These are phyloP conservation scores for Neonectria magnoliae DNA, from an alignment of 2,329 filamentous ascomycete genomes.

Conservation along the genomic window DNA sequence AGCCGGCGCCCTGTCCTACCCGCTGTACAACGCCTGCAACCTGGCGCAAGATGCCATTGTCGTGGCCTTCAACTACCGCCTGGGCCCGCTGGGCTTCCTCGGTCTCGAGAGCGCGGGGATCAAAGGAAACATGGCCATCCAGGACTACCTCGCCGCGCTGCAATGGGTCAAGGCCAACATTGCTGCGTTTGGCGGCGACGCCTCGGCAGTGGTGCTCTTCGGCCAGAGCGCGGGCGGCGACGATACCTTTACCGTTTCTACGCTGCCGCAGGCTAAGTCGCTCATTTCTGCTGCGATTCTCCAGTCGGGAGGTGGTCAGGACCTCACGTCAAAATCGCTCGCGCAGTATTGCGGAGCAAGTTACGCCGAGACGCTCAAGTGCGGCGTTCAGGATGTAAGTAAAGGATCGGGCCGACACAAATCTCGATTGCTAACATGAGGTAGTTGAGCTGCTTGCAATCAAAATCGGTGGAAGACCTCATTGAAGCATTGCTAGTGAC, in stretches of 20 bases:
- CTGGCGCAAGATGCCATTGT: slow-evolving; percentile 43
- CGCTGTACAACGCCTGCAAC: slow-evolving; percentile 33
- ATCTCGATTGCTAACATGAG: background rate
- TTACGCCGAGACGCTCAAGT: slow-evolving; percentile 26
- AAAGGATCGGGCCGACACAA: too few species aligned
- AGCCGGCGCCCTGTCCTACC: slow-evolving; percentile 20
- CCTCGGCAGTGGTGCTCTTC: slow-evolving; percentile 50
- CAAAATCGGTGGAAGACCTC: slow-evolving; percentile 18
- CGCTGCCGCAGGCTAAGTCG: slow-evolving; percentile 17
- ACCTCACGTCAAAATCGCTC: slow-evolving; percentile 6
- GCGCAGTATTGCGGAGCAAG: slow-evolving; percentile 24
- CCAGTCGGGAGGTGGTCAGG: slow-evolving; percentile 28
- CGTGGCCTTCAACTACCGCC: slow-evolving; percentile 31
- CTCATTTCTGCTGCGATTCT: slow-evolving; percentile 18
- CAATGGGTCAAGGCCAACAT: slow-evolving; percentile 31
- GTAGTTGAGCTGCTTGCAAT: slow-evolving; percentile 18
- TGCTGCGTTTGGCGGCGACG: slow-evolving; percentile 51
- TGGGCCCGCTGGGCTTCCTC: slow-evolving; percentile 28
- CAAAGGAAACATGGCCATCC: slow-evolving; percentile 31
- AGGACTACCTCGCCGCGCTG: slow-evolving; percentile 25
- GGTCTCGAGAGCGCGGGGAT: slow-evolving; percentile 22
- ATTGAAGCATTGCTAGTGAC: slow-evolving; percentile 10
- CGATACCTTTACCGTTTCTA: slow-evolving; percentile 22
- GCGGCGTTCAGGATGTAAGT: slow-evolving; percentile 17
- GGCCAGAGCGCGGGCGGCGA: slow-evolving; percentile 29